Conservation (phyloP, 164 flowering plant species). For the Berberis thunbergii region DNA sequence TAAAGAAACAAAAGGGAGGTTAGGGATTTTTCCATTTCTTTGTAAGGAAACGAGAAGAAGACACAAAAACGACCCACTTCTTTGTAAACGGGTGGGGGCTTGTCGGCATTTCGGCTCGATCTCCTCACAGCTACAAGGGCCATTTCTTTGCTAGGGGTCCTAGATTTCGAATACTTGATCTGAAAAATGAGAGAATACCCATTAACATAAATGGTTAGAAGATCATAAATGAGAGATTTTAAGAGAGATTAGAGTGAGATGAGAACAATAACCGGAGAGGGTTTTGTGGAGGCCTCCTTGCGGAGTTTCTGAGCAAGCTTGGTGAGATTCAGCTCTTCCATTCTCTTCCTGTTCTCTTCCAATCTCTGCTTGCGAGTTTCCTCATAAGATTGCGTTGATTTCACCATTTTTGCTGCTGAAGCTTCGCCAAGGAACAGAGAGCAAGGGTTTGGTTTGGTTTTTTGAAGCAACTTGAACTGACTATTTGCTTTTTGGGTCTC, state of each 20-base stretch:
- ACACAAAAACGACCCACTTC: conserved; percentile 21
- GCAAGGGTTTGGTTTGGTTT: too few species aligned
- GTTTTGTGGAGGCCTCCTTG: conserved; percentile 17
- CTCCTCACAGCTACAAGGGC: conserved; percentile 30
- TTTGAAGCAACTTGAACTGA: too few species aligned
- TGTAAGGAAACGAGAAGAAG: background rate
- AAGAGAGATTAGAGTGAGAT: background rate
- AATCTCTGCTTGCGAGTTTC: conserved; percentile 34
- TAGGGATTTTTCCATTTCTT: background rate
- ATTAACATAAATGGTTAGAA: background rate
- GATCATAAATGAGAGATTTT: background rate
- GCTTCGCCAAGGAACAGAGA: too few species aligned
- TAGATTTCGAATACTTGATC: conserved; percentile 30
- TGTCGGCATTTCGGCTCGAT: conserved; percentile 36
- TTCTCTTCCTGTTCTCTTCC: conserved; percentile 54
- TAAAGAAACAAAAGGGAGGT: background rate
- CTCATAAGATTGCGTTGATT: conserved; percentile 24
- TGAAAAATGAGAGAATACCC: conserved; percentile 5
- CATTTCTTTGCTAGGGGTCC: conserved; percentile 11
- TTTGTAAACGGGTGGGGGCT: conserved; percentile 35
- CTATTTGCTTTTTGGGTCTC: too few species aligned
- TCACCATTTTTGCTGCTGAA: conserved; percentile 14
- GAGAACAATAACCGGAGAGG: conserved; percentile 17
- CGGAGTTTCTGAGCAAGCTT: conserved; percentile 30
- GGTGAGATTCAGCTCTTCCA: conserved; percentile 50